These are phyloP conservation scores for Pseudoneurospora amorphoporcata DNA, from an alignment of 495 filamentous ascomycete genomes.

Conservation along the genomic window DNA sequence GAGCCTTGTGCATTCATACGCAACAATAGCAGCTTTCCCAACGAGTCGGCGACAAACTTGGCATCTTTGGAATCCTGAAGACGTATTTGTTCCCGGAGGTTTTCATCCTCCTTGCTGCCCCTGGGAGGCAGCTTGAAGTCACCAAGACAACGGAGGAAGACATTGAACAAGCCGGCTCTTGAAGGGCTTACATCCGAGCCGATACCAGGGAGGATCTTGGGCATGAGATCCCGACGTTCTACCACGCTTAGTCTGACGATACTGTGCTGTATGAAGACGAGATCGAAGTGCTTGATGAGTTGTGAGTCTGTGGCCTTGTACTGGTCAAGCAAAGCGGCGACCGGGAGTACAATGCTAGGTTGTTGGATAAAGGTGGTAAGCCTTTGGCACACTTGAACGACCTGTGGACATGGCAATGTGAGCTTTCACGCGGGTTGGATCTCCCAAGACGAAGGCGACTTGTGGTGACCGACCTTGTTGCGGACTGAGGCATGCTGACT, in stretches of 20 bases:
- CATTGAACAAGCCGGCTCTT: conserved; percentile 74
- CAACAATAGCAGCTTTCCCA: conserved; percentile 71
- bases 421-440: background rate
- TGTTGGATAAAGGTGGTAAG: conserved; percentile 40
- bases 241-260: conserved; percentile 53
- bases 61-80: conserved; percentile 58
- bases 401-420: conserved; percentile 23
- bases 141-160: conserved; percentile 65
- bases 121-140: conserved; percentile 62
- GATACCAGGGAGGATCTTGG: conserved; percentile 63
- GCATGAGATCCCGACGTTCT: conserved; percentile 49
- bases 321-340: conserved; percentile 71
- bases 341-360: conserved; percentile 64
- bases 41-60: conserved; percentile 61
- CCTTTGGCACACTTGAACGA: conserved; percentile 58
- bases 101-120: conserved; percentile 65
- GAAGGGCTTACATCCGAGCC: conserved; percentile 50
- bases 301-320: conserved; percentile 68
- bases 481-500: conserved; percentile 73
- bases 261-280: conserved; percentile 82
- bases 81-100: conserved; percentile 53
- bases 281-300: conserved; percentile 77
- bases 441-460: background rate
- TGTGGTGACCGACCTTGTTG: conserved; percentile 52
- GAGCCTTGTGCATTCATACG: conserved; percentile 26